phyloP scores from a whole-genome alignment of 768 basidiomycete species.

The Lentinula sp. region DNA sequence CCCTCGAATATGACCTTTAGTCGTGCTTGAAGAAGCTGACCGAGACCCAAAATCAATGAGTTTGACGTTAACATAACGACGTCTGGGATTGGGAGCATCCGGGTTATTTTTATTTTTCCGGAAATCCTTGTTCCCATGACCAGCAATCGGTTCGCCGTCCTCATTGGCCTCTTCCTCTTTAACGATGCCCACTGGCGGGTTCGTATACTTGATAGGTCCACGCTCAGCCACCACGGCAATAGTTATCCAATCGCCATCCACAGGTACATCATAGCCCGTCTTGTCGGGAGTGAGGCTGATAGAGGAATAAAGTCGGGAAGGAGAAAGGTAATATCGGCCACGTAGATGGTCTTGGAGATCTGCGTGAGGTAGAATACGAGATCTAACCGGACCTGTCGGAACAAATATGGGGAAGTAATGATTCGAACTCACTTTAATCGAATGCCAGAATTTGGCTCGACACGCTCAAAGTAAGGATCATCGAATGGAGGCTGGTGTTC shows the following conservation, averaged over 20 bases:
- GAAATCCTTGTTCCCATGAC: conserved; percentile 27
- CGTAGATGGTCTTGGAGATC: conserved; percentile 75
- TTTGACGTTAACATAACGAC: conserved; percentile 83
- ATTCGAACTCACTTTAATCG: conserved; percentile 59
- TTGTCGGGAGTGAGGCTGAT: conserved; percentile 72
- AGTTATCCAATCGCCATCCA: conserved; percentile 91
- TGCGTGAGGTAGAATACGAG: conserved; percentile 67
- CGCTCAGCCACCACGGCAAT: conserved; percentile 94
- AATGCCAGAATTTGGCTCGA: conserved; percentile 92
- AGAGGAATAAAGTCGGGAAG: conserved; percentile 84
- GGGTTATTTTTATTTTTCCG: conserved; percentile 32
- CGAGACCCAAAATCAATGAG: conserved; percentile 76
- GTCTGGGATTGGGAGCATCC: conserved; percentile 29
- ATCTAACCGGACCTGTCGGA: conserved; percentile 33
- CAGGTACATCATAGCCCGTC: conserved; percentile 85
- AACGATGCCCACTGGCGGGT: conserved; percentile 53
- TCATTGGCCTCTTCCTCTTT: conserved; percentile 42
- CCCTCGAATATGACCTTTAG: conserved; percentile 59
- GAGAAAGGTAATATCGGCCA: conserved; percentile 83
- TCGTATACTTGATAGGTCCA: conserved; percentile 68
- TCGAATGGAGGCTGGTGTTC: conserved; percentile 66
- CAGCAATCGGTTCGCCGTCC: conserved; percentile 18
- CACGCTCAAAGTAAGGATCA: conserved; percentile 67
- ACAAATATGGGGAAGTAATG: conserved; percentile 2
- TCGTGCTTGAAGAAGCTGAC: conserved; percentile 46